Percentiles rank a stretch among this genome's conserved stretches.
Evolutionary conservation across 2,329 filamentous ascomycete genomes (phyloP).

Genomic region (Botrytis squamosa): DNA sequence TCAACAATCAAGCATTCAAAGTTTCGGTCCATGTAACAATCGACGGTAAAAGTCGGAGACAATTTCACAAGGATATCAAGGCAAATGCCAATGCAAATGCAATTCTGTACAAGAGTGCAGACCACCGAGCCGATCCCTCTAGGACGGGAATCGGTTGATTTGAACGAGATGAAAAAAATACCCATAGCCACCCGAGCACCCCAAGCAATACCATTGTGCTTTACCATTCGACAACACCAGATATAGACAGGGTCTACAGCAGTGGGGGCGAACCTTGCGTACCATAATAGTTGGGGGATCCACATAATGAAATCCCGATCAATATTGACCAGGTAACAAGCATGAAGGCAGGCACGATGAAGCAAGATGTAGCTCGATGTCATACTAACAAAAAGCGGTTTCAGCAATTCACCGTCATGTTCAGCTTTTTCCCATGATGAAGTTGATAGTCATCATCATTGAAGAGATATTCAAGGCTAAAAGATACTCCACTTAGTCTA

Average conservation of each 20-base stretch:
- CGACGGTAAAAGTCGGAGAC: background rate
- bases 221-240: background rate
- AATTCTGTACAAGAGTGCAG: background rate
- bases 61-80: background rate
- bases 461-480: slow-evolving; percentile 3
- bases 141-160: background rate
- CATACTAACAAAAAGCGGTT: slow-evolving; percentile 5
- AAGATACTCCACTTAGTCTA: background rate
- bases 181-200: background rate
- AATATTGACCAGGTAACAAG: background rate
- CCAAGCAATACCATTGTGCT: background rate
- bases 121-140: background rate
- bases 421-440: slow-evolving; percentile 3
- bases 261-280: background rate
- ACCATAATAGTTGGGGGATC: background rate
- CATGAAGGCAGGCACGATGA: background rate
- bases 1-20: background rate
- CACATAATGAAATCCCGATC: background rate
- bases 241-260: background rate
- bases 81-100: background rate
- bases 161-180: background rate
- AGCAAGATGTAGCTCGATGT: slow-evolving; percentile 9
- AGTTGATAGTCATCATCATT: slow-evolving; percentile 1
- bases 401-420: background rate
- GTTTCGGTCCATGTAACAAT: background rate